Base-by-base conservation (phyloP, 2,329 filamentous ascomycete species). In the Curvularia verruculosa region DNA sequence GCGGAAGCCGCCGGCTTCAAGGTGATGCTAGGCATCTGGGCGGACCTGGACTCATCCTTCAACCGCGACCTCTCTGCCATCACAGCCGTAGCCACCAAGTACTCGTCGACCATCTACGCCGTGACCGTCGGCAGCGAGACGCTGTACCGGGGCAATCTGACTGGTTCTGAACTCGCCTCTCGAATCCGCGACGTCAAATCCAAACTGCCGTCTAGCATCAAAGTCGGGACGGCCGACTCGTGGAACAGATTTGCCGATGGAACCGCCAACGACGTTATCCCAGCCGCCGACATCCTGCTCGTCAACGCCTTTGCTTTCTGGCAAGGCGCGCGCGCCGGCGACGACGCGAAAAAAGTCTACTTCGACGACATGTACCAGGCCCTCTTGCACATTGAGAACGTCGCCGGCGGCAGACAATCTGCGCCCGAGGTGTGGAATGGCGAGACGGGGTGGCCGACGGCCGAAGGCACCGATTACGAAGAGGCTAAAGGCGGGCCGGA, bases 181-280 rank as follows among this genome's bases (percentile, higher is more conserved):
- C 87, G 87, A 75, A 89, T 91, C 74, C 78, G 83, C 58, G 81
- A 85, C 49, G 83, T 89, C 61, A 84, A 86, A 78, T 72, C 77
- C 39, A 77, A 83, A 29, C 72, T 88, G 71, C 80, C 83, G 64
- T 73, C 72, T 24, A 63, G 65, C 59, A 79, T 86, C 66, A 84
- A 82, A 64, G 80, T 89, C 43, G 88, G 88, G 49, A 89, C 86
- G 10, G 88, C 88, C 7, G 88, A 91, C 76, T 86, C 82, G 71
- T 91, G 88, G 88, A 90, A 90, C 79, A 89, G 88, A 76, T 87
- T 82, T 69, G 81, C 84, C 45, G 87, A 90, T 70, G 87, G 87
- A 37, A 89, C 87, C 24, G 87, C 84, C 37, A 85, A 90, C 73
- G 79, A 84, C 13, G 78, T 90, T 61, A 84, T 90, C 67, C 82